Evolutionary conservation across 73 alveolate species (phyloP).

Genomic region (Uronychia setigera): DNA sequence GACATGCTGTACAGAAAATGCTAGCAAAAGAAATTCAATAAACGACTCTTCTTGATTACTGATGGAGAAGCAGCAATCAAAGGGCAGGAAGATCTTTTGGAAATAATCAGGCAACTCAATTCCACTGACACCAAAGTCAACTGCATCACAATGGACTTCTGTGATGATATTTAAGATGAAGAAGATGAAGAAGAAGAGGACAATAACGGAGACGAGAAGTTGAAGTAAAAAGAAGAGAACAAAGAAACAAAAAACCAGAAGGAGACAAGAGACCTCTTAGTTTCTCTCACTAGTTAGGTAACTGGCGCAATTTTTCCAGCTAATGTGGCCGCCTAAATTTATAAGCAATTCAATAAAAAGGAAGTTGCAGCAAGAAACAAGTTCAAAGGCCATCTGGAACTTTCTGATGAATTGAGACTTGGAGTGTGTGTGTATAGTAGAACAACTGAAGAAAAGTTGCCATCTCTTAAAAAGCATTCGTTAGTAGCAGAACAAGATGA

Average conservation of each 20-base stretch:
- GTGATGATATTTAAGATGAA: constrained; percentile 72
- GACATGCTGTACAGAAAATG: constrained; percentile 79
- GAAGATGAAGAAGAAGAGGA: constrained; percentile 76
- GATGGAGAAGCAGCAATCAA: constrained; percentile 91
- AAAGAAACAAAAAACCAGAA: constrained; percentile 72
- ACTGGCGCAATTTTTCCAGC: constrained; percentile 93
- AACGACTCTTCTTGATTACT: constrained; percentile 90
- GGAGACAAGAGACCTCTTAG: constrained; percentile 65
- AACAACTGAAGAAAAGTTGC: constrained; percentile 89
- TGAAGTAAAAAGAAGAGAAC: constrained; percentile 46
- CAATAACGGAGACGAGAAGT: constrained; percentile 24
- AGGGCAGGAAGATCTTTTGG: constrained; percentile 60
- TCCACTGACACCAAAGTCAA: constrained; percentile 79
- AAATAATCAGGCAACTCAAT: constrained; percentile 69
- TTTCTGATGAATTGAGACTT: constrained; percentile 73
- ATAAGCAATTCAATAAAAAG: constrained; percentile 88
- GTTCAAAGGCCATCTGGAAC: constrained; percentile 90
- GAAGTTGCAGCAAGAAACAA: constrained; percentile 81
- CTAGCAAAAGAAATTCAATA: constrained; percentile 81
- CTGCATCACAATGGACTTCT: constrained; percentile 80
- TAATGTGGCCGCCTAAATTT: constrained; percentile 88
- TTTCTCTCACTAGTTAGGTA: constrained; percentile 58
- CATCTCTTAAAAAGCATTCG: constrained; percentile 88
- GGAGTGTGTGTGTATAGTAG: constrained; percentile 84
- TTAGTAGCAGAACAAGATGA: constrained; percentile 76